Evolutionary conservation across 164 flowering plant genomes (phyloP).

Genomic region (Stephania cephalantha): DNA sequence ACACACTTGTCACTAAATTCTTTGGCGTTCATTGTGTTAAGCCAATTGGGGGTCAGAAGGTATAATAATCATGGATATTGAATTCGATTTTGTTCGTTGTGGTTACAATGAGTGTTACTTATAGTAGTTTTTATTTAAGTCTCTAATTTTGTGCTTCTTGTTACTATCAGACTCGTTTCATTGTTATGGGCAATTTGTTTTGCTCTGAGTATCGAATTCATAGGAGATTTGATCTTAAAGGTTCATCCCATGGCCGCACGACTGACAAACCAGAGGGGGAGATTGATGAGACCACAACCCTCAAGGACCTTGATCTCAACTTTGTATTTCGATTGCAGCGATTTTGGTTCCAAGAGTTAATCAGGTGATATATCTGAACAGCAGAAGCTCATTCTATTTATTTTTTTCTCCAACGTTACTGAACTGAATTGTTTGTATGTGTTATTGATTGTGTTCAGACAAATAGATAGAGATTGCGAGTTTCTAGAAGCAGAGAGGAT

Average conservation of each 20-base stretch:
- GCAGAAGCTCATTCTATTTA: too few species aligned
- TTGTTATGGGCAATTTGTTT: conserved; percentile 85
- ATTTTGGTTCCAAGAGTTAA: conserved; percentile 67
- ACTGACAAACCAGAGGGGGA: conserved; percentile 66
- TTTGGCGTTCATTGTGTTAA: conserved; percentile 88
- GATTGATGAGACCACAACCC: conserved; percentile 81
- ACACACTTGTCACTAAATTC: conserved; percentile 75
- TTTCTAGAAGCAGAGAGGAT: conserved; percentile 81
- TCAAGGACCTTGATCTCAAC: conserved; percentile 84
- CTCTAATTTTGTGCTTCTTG: conserved; percentile 8
- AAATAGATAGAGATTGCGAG: conserved; percentile 76
- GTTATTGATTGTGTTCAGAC: conserved; percentile 34
- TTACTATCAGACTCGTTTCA: conserved; percentile 59
- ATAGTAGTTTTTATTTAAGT: background rate
- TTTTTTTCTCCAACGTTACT: background rate
- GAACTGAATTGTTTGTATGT: background rate
- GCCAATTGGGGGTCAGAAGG: conserved; percentile 75
- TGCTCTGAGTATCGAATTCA: conserved; percentile 82
- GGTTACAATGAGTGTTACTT: background rate
- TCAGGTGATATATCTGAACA: conserved; percentile 29
- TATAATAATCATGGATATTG: background rate
- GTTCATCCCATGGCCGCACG: conserved; percentile 81
- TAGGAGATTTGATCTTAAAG: conserved; percentile 79
- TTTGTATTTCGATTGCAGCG: conserved; percentile 61
- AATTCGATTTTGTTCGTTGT: background rate